A percentile compares a stretch with the other conserved stretches of the same genome.
These are phyloP conservation scores for Cucumis cinereus DNA, from an alignment of 306 rosid genomes.

Conservation along the genomic window DNA sequence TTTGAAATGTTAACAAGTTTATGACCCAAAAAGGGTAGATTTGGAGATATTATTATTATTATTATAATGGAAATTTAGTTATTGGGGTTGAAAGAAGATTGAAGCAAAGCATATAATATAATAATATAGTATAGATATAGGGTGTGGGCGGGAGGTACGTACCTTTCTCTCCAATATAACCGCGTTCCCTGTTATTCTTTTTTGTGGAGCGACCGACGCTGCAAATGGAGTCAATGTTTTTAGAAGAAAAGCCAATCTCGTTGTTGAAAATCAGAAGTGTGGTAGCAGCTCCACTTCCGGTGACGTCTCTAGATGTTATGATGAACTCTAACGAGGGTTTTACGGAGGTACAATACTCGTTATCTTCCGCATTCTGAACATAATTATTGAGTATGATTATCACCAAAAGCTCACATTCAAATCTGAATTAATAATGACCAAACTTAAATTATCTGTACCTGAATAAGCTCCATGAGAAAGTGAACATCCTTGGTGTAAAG, in stretches of 20 bases:
- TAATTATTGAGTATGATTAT: too few relatives aligned
- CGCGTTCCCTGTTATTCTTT: conserved; percentile 44
- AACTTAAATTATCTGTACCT: conserved; percentile 13
- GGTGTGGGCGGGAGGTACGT: too few relatives aligned
- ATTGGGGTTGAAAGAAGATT: too few relatives aligned
- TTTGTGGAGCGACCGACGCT: conserved; percentile 75
- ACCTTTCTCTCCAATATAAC: conserved; percentile 91
- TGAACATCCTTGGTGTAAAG: conserved; percentile 65
- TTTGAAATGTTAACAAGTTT: too few relatives aligned
- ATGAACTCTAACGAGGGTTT: conserved; percentile 50
- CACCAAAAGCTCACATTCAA: too few relatives aligned
- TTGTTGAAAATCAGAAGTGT: conserved; percentile 63
- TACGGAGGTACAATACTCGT: conserved; percentile 34
- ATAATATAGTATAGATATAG: too few relatives aligned
- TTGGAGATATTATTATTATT: too few relatives aligned
- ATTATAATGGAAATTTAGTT: too few relatives aligned
- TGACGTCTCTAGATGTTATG: conserved; percentile 49
- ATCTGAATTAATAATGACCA: too few relatives aligned
- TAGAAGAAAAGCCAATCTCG: conserved; percentile 50
- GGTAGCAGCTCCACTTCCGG: conserved; percentile 48
- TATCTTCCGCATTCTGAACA: conserved; percentile 73
- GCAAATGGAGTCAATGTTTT: conserved; percentile 62
- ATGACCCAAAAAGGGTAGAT: too few relatives aligned
- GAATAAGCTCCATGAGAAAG: conserved; percentile 75
- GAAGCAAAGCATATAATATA: too few relatives aligned